These are phyloP conservation scores for Poa annua DNA, from an alignment of 176 grass and related monocot genomes.

Conservation along the genomic window DNA sequence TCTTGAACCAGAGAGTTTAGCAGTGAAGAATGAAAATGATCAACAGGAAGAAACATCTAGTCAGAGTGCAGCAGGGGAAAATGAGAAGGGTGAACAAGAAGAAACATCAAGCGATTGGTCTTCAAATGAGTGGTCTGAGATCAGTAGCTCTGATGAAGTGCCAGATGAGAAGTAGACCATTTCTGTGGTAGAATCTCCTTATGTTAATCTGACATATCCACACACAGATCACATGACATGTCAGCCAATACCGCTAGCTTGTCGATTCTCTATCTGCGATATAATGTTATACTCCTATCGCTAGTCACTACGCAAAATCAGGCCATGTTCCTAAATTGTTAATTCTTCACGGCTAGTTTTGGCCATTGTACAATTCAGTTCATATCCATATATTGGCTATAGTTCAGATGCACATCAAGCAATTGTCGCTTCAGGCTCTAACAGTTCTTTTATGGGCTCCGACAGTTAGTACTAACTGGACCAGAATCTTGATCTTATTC, in stretches of 20 bases:
- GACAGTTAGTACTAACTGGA: neutral
- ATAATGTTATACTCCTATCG: neutral
- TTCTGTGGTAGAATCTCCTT: neutral
- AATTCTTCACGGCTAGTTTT: neutral
- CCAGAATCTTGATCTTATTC: neutral
- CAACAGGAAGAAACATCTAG: constrained; percentile 36
- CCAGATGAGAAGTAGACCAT: constrained; percentile 42
- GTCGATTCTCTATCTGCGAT: neutral
- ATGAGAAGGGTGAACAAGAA: constrained; percentile 32
- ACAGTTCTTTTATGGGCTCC: too few species aligned
- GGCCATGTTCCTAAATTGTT: neutral
- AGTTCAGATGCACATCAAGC: neutral
- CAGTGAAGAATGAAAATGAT: constrained; percentile 30
- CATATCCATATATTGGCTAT: neutral
- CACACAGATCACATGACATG: neutral
- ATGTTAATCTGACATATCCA: constrained; percentile 10
- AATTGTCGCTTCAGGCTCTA: neutral
- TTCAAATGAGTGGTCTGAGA: constrained; percentile 41
- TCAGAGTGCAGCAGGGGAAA: constrained; percentile 27
- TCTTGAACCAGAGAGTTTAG: constrained; percentile 38
- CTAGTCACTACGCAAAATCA: neutral
- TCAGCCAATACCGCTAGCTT: neutral
- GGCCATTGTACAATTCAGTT: neutral
- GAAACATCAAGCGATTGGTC: constrained; percentile 34
- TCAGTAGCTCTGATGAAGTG: constrained; percentile 34